A percentile compares a stretch with the other conserved stretches of the same genome.
Evolutionary conservation across 2,329 filamentous ascomycete genomes (phyloP).

Genomic region (Claviceps fusiformis): DNA sequence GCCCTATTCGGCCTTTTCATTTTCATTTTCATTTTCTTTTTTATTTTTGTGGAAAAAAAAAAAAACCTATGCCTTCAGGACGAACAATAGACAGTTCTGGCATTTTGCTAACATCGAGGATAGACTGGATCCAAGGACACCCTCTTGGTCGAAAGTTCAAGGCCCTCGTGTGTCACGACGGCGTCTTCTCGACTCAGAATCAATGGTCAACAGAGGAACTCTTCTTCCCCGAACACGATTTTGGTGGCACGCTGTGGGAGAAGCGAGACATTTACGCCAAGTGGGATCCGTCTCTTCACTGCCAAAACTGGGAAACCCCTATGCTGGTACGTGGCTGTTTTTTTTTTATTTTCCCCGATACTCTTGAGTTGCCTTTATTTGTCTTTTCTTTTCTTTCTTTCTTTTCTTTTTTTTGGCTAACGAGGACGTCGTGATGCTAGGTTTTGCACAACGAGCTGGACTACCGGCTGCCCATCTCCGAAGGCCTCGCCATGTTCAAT

Average conservation of each 20-base stretch:
- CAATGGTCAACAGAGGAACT: conserved; percentile 54
- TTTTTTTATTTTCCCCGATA: background rate
- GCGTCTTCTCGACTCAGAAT: conserved; percentile 60
- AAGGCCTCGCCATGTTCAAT: conserved; percentile 77
- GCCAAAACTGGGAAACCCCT: conserved; percentile 68
- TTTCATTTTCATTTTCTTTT: background rate
- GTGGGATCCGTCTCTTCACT: conserved; percentile 54
- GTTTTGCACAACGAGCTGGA: conserved; percentile 80
- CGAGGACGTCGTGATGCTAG: conserved; percentile 10
- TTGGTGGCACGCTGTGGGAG: conserved; percentile 48
- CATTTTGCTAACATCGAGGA: conserved; percentile 9
- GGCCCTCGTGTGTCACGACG: conserved; percentile 78
- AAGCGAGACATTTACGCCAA: conserved; percentile 50
- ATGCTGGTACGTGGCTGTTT: conserved; percentile 45
- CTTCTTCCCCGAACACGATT: conserved; percentile 58
- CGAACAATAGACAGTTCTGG: conserved; percentile 9
- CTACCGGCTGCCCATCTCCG: conserved; percentile 73
- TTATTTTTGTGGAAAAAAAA: background rate
- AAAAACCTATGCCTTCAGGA: background rate
- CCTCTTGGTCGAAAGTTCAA: conserved; percentile 72
- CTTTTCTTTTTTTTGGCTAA: background rate
- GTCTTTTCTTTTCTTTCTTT: background rate
- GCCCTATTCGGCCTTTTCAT: background rate
- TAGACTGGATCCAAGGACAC: conserved; percentile 82
- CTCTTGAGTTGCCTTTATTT: background rate